phyloP scores from a whole-genome alignment of 2,329 filamentous ascomycete genomes.

The Xylaria hypoxylon region DNA sequence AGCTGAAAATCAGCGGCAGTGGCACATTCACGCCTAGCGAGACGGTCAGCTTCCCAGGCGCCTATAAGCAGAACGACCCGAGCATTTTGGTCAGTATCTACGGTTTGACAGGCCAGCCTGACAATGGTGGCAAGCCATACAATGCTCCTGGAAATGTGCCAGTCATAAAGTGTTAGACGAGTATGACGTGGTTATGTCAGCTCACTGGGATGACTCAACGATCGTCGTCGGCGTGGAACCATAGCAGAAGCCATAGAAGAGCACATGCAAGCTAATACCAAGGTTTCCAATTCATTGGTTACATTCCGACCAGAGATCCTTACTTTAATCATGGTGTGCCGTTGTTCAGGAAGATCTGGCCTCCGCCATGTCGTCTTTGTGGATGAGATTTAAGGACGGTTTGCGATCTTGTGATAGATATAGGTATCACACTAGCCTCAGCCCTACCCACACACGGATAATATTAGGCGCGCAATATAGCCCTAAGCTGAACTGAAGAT shows the following conservation, averaged over 20 bases:
- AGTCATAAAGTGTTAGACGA: constrained; percentile 45
- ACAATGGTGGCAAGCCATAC: constrained; percentile 57
- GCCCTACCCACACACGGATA: constrained; percentile 12
- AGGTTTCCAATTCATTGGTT: constrained; percentile 1
- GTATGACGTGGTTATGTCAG: not conserved
- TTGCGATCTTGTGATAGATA: not conserved
- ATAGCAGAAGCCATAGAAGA: not conserved
- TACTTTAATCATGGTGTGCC: constrained; percentile 3
- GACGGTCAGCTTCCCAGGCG: constrained; percentile 60
- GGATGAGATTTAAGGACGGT: not conserved
- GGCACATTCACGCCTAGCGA: constrained; percentile 52
- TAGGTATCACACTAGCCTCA: constrained; percentile 16
- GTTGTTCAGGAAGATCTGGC: not conserved
- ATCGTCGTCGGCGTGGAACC: too few relatives aligned
- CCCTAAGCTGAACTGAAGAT: not conserved
- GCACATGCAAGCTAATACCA: not conserved
- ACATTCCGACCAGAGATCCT: not conserved
- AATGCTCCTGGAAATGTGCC: constrained; percentile 53
- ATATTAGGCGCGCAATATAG: not conserved
- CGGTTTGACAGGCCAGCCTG: constrained; percentile 55
- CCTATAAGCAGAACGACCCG: constrained; percentile 58
- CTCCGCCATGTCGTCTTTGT: not conserved
- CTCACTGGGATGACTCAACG: not conserved
- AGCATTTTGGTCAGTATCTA: constrained; percentile 63
- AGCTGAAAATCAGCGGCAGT: constrained; percentile 55